Evolutionary conservation across 371 early-diverging fungal species (phyloP), one percentile per base, ranked within the genome.

Genomic region (Cokeromyces recurvatus): DNA sequence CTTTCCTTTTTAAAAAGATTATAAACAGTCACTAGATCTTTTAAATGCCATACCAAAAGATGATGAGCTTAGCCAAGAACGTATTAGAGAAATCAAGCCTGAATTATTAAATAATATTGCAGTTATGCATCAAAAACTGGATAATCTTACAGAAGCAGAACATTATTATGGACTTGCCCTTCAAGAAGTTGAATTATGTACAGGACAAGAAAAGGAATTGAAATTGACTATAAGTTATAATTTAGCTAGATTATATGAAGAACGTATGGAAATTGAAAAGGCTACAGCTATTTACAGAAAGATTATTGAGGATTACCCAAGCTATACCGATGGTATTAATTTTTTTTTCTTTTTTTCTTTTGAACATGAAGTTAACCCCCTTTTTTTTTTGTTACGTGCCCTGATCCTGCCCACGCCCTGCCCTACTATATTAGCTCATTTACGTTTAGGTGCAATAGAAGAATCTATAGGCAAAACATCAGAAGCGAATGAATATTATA

Each of bases 91-190:
- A 17, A 62, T 80, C 20, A 70, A 77, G 34, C 78, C 81, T 0
- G 90, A 91, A 59, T 64, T 95, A 20, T 58, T 84, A 41, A 94
- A 90, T 57, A 94, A 93, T 51, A 71, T 92, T 41, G 94, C 83
- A 4, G 89, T 76, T 5, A 71, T 90, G 57, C 74, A 81, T 39
- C 88, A 89, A 23, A 56, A 64, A 43, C 57, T 73, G 9, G 76
- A 81, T 11, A 51, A 65, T 31, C 34, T 53, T 29, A 43, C 46
- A 8, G 54, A 69, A 3, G 70, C 72, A 4, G 68, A 65, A 39
- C 48, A 45, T 15, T 59, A 59, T 29, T 75, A 74, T 39, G 53
- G 62, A 11, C 46, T 60, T 11, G 74, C 70, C 4, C 53, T 77
- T 25, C 55, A 63, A 38, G 71, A 62, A 44, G 64, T 46, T 17